phyloP scores from a whole-genome alignment of 1,284 basidiomycete genomes.

The Cryptococcus neoformans region DNA sequence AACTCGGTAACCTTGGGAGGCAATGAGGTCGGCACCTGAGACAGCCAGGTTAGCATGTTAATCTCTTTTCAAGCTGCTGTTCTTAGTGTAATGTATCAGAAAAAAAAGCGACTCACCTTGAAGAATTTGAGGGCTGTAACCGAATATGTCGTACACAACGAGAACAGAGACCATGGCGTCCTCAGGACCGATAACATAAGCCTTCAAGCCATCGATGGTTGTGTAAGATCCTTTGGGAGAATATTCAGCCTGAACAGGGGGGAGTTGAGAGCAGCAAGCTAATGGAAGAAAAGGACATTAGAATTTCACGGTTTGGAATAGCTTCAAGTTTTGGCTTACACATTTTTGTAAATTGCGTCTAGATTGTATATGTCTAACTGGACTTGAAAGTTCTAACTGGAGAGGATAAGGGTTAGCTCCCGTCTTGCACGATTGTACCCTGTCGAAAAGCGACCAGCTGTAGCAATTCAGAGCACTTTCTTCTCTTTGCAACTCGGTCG shows the following conservation, averaged over 20 bases:
- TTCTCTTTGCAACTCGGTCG: too few species aligned
- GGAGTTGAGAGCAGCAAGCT: conserved; percentile 53
- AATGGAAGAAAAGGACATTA: not conserved
- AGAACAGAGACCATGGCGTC: conserved; percentile 38
- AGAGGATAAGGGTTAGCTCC: too few species aligned
- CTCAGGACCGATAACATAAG: conserved; percentile 40
- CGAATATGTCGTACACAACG: conserved; percentile 50
- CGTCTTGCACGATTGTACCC: too few species aligned
- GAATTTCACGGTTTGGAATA: too few species aligned
- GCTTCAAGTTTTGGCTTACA: too few species aligned
- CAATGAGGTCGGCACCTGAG: conserved; percentile 47
- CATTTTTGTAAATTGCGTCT: too few species aligned
- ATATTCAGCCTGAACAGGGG: conserved; percentile 53
- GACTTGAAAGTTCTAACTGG: too few species aligned
- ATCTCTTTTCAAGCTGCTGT: not conserved
- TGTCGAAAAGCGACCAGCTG: too few species aligned
- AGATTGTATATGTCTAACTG: too few species aligned
- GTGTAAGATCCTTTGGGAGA: conserved; percentile 50
- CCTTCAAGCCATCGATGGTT: conserved; percentile 47
- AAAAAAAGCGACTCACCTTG: conserved; percentile 42
- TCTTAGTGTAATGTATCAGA: too few species aligned
- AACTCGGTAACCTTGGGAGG: conserved; percentile 47
- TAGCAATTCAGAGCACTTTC: too few species aligned
- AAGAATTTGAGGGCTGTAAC: conserved; percentile 51
- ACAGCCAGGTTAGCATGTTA: not conserved